Evolutionary conservation across 2,329 filamentous ascomycete species (phyloP).

Genomic region (Hymenotorrendiella dingleyae): DNA sequence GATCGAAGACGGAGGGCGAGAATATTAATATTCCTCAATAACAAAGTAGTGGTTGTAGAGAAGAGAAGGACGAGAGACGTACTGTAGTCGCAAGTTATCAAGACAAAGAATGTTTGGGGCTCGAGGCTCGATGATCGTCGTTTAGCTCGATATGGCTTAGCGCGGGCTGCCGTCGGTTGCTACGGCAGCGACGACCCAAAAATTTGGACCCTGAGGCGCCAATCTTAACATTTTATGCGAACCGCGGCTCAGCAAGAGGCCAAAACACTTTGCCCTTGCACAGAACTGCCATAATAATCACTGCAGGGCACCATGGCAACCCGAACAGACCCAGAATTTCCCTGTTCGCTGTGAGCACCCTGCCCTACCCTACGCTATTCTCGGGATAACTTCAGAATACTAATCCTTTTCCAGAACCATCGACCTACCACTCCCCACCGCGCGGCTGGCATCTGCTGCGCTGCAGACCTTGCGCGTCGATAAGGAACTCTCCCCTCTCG

Average conservation of each 20-base stretch:
- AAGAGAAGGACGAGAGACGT: conserved; percentile 8
- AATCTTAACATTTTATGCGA: not conserved
- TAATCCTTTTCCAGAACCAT: conserved; percentile 17
- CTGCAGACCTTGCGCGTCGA: conserved; percentile 76
- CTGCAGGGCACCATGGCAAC: conserved; percentile 14
- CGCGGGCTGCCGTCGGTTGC: not conserved
- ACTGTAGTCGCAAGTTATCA: conserved; percentile 1
- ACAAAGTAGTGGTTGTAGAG: conserved; percentile 6
- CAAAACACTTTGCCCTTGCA: not conserved
- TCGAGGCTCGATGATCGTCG: not conserved
- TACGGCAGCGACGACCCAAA: not conserved
- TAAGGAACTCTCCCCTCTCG: conserved; percentile 79
- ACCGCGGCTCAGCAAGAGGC: not conserved
- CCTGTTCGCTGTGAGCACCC: conserved; percentile 54
- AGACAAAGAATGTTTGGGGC: conserved; percentile 4
- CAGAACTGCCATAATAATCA: conserved; percentile 1
- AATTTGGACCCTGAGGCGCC: too few relatives aligned
- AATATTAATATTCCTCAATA: conserved; percentile 18
- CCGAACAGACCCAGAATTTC: conserved; percentile 44
- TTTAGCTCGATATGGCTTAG: not conserved
- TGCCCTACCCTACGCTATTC: conserved; percentile 10
- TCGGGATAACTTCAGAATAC: conserved; percentile 6
- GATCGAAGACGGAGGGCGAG: not conserved
- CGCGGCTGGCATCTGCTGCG: conserved; percentile 71
- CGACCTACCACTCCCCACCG: conserved; percentile 64